Conservation (phyloP, 2,329 filamentous ascomycete genomes). For the Aspergillus sp. region DNA sequence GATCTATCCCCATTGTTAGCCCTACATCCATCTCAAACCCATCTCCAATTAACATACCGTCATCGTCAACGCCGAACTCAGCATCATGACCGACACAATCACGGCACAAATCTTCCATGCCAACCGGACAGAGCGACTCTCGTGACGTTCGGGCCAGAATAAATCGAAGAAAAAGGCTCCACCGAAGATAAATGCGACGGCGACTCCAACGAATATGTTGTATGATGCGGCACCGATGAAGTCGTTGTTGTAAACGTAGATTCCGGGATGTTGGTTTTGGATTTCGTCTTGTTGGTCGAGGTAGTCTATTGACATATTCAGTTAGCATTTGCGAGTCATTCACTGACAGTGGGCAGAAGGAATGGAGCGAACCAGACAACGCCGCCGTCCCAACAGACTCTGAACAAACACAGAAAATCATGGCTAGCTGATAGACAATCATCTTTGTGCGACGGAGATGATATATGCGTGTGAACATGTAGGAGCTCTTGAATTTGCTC, state of each 20-base stretch:
- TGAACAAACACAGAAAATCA: conserved; percentile 60
- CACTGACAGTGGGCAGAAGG: not conserved
- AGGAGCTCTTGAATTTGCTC: conserved; percentile 58
- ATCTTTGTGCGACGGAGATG: conserved; percentile 61
- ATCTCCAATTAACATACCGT: conserved; percentile 39
- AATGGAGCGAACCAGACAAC: conserved; percentile 49
- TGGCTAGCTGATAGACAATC: conserved; percentile 61
- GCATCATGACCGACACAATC: conserved; percentile 48
- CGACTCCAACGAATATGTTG: conserved; percentile 62
- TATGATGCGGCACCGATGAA: conserved; percentile 58
- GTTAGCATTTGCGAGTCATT: not conserved
- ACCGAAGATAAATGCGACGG: conserved; percentile 60
- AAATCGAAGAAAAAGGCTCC: conserved; percentile 64
- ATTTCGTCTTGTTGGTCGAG: conserved; percentile 56
- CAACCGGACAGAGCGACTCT: conserved; percentile 51
- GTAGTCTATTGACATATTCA: conserved; percentile 47
- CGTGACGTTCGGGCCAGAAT: conserved; percentile 60
- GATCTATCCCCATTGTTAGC: conserved; percentile 26
- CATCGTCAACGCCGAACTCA: conserved; percentile 52
- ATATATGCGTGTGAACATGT: conserved; percentile 60
- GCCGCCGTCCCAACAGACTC: conserved; percentile 60
- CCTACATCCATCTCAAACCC: not conserved
- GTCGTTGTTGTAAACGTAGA: conserved; percentile 56
- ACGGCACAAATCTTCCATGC: conserved; percentile 58
- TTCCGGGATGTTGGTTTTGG: conserved; percentile 40